phyloP scores from a whole-genome alignment of 1,284 basidiomycete genomes.

The Papiliotrema nemorosa region DNA sequence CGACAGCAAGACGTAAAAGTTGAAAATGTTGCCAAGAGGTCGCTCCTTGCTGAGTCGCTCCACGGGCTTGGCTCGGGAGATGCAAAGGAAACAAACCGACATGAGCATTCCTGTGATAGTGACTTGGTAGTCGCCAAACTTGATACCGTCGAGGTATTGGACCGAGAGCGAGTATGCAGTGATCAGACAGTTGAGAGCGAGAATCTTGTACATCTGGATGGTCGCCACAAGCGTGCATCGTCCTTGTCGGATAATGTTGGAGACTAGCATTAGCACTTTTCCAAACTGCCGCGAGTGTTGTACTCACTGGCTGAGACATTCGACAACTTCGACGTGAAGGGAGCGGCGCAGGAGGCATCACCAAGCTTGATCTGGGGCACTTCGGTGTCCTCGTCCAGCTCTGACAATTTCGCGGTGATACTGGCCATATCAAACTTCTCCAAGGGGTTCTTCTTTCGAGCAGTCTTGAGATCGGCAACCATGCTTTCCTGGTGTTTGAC shows the following conservation, averaged over 20 bases:
- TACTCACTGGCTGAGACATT: conserved; percentile 84
- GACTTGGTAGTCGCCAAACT: conserved; percentile 94
- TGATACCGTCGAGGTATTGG: conserved; percentile 94
- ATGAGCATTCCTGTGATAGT: conserved; percentile 91
- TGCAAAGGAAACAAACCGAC: conserved; percentile 95
- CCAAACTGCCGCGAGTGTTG: background rate
- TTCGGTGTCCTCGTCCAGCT: conserved; percentile 84
- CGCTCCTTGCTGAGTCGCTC: conserved; percentile 87
- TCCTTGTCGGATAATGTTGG: conserved; percentile 93
- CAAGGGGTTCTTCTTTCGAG: conserved; percentile 76
- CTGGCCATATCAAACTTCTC: conserved; percentile 87
- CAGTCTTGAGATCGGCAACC: conserved; percentile 59
- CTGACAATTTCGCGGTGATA: conserved; percentile 84
- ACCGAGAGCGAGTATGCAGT: conserved; percentile 93
- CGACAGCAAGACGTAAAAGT: conserved; percentile 85
- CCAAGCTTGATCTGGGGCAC: conserved; percentile 95
- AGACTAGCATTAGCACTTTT: conserved; percentile 56
- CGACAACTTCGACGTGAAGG: conserved; percentile 91
- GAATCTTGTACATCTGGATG: conserved; percentile 98
- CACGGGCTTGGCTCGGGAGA: conserved; percentile 93
- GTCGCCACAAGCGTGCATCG: conserved; percentile 95
- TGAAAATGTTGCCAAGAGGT: conserved; percentile 91
- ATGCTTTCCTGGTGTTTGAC: conserved; percentile 84
- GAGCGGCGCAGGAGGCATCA: conserved; percentile 92
- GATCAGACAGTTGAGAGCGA: conserved; percentile 91